A percentile compares a stretch with the other conserved stretches of the same genome.
Conservation (phyloP, 257 asterid genomes). For the Plantago elongata region DNA sequence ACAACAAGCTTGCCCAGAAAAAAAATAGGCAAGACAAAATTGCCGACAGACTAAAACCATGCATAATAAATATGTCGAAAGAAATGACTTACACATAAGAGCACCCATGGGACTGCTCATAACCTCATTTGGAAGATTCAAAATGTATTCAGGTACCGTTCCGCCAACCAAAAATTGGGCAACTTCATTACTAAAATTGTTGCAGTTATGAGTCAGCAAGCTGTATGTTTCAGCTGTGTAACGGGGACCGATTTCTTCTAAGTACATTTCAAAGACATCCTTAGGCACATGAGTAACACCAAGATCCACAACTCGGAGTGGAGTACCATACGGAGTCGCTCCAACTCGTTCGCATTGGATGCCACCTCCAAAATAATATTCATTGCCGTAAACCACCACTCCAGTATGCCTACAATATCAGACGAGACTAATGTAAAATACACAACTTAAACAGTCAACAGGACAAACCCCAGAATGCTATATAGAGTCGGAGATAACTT, state of each 20-base stretch:
- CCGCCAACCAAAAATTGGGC: slow-evolving; percentile 79
- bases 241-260: slow-evolving; percentile 76
- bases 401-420: slow-evolving; percentile 85
- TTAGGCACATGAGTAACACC: slow-evolving; percentile 85
- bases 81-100: slow-evolving; percentile 52
- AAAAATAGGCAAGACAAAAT: neutral
- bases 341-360: slow-evolving; percentile 70
- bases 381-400: slow-evolving; percentile 76
- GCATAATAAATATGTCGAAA: neutral
- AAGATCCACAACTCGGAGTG: slow-evolving; percentile 70
- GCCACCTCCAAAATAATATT: slow-evolving; percentile 89
- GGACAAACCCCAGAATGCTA: neutral
- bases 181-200: slow-evolving; percentile 91
- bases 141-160: slow-evolving; percentile 69
- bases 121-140: slow-evolving; percentile 85
- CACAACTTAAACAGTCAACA: neutral
- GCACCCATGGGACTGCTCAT: slow-evolving; percentile 92
- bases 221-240: slow-evolving; percentile 85
- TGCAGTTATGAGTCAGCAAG: slow-evolving; percentile 79
- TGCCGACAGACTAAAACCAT: neutral
- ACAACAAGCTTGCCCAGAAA: no score
- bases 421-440: neutral
- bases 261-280: slow-evolving; percentile 78
- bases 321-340: slow-evolving; percentile 79
- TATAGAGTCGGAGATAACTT: neutral